phyloP scores from a whole-genome alignment of 1,284 basidiomycete species.

The Ceratobasidium sp. region DNA sequence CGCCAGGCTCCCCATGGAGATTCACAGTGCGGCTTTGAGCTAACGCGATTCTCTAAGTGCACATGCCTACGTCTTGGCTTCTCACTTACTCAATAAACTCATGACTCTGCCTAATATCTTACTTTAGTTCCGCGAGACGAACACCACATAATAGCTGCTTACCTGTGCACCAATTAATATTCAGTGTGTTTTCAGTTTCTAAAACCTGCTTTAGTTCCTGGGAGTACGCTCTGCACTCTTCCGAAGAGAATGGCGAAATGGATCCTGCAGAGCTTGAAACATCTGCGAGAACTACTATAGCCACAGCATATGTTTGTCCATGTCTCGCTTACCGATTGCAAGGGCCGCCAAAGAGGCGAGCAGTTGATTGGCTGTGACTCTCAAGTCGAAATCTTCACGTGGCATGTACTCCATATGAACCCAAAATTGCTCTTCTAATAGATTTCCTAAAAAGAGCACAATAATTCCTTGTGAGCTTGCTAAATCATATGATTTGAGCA shows the following conservation, averaged over 20 bases:
- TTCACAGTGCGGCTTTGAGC: conserved; percentile 28
- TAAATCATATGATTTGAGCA: too few species aligned
- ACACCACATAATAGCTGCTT: not conserved
- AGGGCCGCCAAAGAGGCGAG: conserved; percentile 8
- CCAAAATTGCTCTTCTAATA: conserved; percentile 32
- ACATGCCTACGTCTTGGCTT: not conserved
- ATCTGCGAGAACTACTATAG: not conserved
- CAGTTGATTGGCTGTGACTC: not conserved
- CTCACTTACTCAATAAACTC: conserved; percentile 17
- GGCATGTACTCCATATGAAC: conserved; percentile 35
- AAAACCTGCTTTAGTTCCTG: not conserved
- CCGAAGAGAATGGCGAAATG: conserved; percentile 11
- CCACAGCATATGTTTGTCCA: not conserved
- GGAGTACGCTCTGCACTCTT: conserved; percentile 29
- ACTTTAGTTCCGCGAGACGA: not conserved
- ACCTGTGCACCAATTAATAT: conserved; percentile 36
- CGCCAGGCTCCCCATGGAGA: conserved; percentile 10
- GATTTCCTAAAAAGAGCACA: not conserved
- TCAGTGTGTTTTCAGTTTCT: not conserved
- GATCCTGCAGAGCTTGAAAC: conserved; percentile 23
- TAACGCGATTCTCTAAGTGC: not conserved
- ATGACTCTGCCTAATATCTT: conserved; percentile 5
- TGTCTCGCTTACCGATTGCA: not conserved
- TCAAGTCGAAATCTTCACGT: not conserved
- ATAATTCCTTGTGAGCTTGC: not conserved